A percentile compares a stretch with the other conserved stretches of the same genome.
phyloP scores from a whole-genome alignment of 2,329 filamentous ascomycete species.

The Colletotrichum shisoi region DNA sequence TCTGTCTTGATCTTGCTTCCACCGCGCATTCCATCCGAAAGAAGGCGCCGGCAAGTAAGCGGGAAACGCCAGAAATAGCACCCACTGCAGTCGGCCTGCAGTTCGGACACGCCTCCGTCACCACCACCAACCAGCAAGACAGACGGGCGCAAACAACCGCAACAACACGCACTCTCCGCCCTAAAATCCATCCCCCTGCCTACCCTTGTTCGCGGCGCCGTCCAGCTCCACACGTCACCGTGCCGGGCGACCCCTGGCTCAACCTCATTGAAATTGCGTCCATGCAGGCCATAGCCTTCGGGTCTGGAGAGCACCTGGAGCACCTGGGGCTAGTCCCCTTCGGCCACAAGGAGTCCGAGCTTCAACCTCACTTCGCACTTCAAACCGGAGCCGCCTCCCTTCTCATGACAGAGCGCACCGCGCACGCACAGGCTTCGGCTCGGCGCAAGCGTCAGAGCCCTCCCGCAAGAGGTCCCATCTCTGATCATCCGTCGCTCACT shows the following conservation, averaged over 20 bases:
- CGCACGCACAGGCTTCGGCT: constrained; percentile 16
- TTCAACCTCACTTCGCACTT: constrained; percentile 12
- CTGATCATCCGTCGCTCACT: constrained; percentile 5
- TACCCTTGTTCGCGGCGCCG: not conserved
- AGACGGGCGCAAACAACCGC: not conserved
- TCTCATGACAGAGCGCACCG: constrained; percentile 27
- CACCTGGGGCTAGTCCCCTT: constrained; percentile 12
- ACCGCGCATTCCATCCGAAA: constrained; percentile 15
- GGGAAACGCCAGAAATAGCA: constrained; percentile 20
- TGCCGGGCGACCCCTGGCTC: constrained; percentile 25
- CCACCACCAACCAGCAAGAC: not conserved
- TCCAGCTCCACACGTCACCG: constrained; percentile 17
- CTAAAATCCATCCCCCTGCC: not conserved
- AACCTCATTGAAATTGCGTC: constrained; percentile 26
- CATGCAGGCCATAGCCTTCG: not conserved
- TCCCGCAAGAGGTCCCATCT: not conserved
- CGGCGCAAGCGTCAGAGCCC: constrained; percentile 1
- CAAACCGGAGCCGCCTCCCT: constrained; percentile 18
- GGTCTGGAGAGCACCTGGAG: not conserved
- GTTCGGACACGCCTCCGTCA: not conserved
- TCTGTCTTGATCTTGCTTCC: constrained; percentile 1
- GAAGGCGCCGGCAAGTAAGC: constrained; percentile 11
- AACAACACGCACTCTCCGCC: not conserved
- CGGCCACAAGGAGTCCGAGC: constrained; percentile 17
- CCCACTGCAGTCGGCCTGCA: not conserved